phyloP scores from a whole-genome alignment of 768 basidiomycete species.

The Lentinula lateritia region DNA sequence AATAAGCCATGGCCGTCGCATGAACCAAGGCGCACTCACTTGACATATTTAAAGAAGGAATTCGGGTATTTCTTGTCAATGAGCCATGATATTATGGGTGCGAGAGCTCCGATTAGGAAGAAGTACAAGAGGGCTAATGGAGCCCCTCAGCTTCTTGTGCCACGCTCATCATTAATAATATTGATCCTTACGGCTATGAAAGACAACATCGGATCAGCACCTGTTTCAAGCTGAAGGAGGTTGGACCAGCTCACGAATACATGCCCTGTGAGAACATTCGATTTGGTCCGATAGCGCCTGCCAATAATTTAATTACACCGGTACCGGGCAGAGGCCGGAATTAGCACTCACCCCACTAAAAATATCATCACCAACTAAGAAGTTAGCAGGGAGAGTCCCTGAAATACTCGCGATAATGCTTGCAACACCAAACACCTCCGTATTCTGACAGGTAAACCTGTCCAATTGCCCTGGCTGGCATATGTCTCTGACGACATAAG shows the following conservation, averaged over 20 bases:
- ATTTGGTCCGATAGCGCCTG: conserved; percentile 63
- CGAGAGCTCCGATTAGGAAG: conserved; percentile 67
- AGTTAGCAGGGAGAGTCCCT: background rate
- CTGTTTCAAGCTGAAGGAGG: background rate
- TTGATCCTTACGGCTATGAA: conserved; percentile 7
- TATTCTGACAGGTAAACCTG: conserved; percentile 48
- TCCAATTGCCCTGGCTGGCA: conserved; percentile 41
- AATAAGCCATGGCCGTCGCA: conserved; percentile 1
- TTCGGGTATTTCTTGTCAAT: conserved; percentile 60
- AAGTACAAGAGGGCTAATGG: conserved; percentile 53
- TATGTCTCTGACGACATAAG: conserved; percentile 31
- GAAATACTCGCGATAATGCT: conserved; percentile 53
- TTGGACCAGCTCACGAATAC: conserved; percentile 44
- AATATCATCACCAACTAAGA: background rate
- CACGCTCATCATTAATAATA: background rate
- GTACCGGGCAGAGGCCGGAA: conserved; percentile 62
- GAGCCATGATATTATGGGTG: conserved; percentile 59
- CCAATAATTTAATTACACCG: conserved; percentile 21
- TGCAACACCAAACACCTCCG: conserved; percentile 45
- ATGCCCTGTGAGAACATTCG: conserved; percentile 49
- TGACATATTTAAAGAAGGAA: conserved; percentile 58
- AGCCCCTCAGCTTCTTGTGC: background rate
- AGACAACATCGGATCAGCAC: conserved; percentile 12
- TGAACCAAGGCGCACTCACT: conserved; percentile 34
- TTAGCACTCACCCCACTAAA: conserved; percentile 9